These are phyloP conservation scores for Notholithocarpus densiflorus DNA, from an alignment of 306 rosid genomes.

Conservation along the genomic window DNA sequence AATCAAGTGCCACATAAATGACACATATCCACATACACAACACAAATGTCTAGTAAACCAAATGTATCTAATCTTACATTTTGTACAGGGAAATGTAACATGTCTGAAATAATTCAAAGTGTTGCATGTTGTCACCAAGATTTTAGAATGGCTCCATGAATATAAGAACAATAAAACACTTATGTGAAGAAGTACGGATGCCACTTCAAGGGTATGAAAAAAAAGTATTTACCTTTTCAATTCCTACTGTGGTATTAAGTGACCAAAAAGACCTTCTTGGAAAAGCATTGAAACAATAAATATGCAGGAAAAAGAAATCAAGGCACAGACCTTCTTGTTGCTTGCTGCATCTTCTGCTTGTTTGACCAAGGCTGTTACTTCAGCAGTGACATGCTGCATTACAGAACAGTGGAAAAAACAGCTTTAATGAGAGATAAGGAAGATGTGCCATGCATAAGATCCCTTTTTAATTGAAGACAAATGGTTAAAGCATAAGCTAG, in stretches of 20 bases:
- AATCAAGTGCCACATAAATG: not conserved
- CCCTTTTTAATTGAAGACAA: not conserved
- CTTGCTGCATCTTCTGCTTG: slow-evolving; percentile 97
- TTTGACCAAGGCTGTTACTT: slow-evolving; percentile 93
- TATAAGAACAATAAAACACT: not conserved
- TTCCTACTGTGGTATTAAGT: not conserved
- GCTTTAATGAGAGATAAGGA: not conserved
- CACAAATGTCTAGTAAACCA: not conserved
- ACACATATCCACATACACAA: not conserved
- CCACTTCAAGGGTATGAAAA: not conserved
- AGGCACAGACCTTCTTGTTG: slow-evolving; percentile 66
- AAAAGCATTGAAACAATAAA: slow-evolving; percentile 4
- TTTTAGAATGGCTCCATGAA: not conserved
- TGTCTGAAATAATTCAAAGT: not conserved
- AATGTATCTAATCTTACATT: not conserved
- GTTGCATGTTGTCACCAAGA: not conserved
- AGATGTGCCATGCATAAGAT: not conserved
- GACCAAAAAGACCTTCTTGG: slow-evolving; percentile 5
- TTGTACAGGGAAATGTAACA: not conserved
- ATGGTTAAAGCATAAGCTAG: slow-evolving; percentile 10
- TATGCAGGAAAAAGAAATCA: slow-evolving; percentile 7
- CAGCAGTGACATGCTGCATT: slow-evolving; percentile 86
- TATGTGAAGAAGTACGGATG: not conserved
- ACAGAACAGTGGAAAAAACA: slow-evolving; percentile 17
- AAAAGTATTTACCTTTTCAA: not conserved